Conservation (phyloP, 2,329 filamentous ascomycete species). For the Zalaria obscura region DNA sequence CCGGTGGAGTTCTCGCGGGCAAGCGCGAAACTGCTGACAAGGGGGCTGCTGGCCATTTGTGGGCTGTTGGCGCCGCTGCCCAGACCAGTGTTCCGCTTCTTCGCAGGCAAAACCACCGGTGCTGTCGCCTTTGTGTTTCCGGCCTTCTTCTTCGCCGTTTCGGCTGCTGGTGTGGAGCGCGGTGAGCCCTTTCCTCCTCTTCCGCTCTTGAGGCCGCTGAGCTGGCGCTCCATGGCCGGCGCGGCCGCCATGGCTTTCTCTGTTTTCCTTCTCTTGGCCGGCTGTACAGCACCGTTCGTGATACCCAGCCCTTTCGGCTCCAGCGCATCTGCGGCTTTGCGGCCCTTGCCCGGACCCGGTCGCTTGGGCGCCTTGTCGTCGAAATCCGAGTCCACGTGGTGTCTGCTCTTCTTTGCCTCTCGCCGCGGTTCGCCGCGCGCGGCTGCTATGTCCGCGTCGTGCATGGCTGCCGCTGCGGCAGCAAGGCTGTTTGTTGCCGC, state of each 20-base stretch:
- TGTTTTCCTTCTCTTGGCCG: constrained; percentile 66
- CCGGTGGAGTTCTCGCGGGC: constrained; percentile 41
- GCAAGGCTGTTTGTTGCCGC: constrained; percentile 55
- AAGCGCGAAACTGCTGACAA: constrained; percentile 46
- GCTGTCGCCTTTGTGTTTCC: constrained; percentile 46
- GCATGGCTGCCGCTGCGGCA: constrained; percentile 57
- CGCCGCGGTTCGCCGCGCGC: constrained; percentile 71
- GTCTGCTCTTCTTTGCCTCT: constrained; percentile 49
- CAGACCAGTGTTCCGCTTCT: constrained; percentile 54
- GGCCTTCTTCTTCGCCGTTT: constrained; percentile 55
- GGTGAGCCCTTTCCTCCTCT: constrained; percentile 40
- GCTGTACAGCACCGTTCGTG: constrained; percentile 36
- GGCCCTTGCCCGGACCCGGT: constrained; percentile 42
- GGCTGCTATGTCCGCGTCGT: constrained; percentile 71
- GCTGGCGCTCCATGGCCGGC: constrained; percentile 50
- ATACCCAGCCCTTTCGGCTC: constrained; percentile 40
- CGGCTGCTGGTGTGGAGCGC: constrained; percentile 51
- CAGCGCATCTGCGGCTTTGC: constrained; percentile 43
- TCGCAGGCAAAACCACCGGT: constrained; percentile 45
- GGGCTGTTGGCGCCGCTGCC: constrained; percentile 44
- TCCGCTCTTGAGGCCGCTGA: constrained; percentile 40
- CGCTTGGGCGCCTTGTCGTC: constrained; percentile 59
- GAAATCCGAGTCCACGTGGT: constrained; percentile 63
- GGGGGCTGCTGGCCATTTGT: constrained; percentile 60
- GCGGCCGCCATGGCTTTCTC: constrained; percentile 42